These are phyloP conservation scores for Stachybotrys elegans DNA, from an alignment of 2,329 filamentous ascomycete species.

Conservation along the genomic window DNA sequence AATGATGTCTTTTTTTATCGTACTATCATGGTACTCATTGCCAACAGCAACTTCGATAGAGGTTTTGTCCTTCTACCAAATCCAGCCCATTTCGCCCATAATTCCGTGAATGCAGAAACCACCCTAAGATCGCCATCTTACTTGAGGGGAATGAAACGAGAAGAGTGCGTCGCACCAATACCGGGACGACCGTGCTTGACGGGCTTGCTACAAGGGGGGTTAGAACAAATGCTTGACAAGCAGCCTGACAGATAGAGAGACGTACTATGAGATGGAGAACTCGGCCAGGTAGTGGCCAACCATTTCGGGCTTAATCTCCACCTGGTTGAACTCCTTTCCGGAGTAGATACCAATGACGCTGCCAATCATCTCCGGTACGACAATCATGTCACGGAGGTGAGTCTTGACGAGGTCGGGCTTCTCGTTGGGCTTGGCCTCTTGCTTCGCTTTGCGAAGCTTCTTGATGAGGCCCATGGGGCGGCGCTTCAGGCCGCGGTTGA, in stretches of 20 bases:
- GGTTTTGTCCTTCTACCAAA: conserved; percentile 43
- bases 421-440: conserved; percentile 98
- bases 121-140: conserved; percentile 63
- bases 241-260: conserved; percentile 24
- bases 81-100: conserved; percentile 53
- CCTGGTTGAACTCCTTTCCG: conserved; percentile 99
- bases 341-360: conserved; percentile 99
- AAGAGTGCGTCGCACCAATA: conserved; percentile 99
- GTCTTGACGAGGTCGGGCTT: conserved; percentile 99
- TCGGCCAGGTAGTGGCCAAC: conserved; percentile 99
- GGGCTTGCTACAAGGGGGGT: conserved; percentile 70
- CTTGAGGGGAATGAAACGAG: conserved; percentile 99
- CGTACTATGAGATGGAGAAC: conserved; percentile 99
- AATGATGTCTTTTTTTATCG: conserved; percentile 36
- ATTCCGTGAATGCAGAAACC: conserved; percentile 55
- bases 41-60: conserved; percentile 41
- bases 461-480: conserved; percentile 99
- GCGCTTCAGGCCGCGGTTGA: conserved; percentile 99
- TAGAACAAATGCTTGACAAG: conserved; percentile 29
- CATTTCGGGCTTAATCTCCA: conserved; percentile 99
- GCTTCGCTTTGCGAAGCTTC: conserved; percentile 99
- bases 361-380: conserved; percentile 99
- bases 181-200: conserved; percentile 99
- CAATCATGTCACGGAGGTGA: conserved; percentile 99
- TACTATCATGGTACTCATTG: conserved; percentile 40